Conservation (phyloP, 805 yeast genomes). For the Myxozyma lipomycoides region DNA sequence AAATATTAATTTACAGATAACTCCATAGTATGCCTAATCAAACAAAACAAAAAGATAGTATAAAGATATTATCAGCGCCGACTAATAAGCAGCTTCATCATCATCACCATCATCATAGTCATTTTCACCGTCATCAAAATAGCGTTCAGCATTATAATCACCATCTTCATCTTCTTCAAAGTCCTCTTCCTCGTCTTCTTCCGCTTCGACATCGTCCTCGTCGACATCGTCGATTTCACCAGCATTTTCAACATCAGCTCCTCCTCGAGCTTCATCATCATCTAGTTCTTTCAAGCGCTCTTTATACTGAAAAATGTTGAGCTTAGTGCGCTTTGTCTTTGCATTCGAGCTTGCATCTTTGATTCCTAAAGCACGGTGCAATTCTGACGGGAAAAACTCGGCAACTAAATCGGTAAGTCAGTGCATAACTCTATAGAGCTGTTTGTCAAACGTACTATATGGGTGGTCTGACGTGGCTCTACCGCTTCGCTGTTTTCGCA, state of each 20-base stretch:
- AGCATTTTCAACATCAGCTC: conserved; percentile 1
- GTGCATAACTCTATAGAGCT: neutral
- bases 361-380: conserved; percentile 24
- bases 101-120: conserved; percentile 30
- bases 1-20: too few relatives aligned
- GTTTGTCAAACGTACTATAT: conserved; percentile 12
- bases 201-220: conserved; percentile 12
- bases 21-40: too few relatives aligned
- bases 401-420: conserved; percentile 3
- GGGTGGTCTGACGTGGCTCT: conserved; percentile 28
- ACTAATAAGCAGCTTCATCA: conserved; percentile 31
- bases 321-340: conserved; percentile 9
- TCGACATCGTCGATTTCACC: conserved; percentile 13
- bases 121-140: conserved; percentile 33
- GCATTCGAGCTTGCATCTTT: neutral
- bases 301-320: conserved; percentile 15
- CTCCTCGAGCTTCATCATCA: conserved; percentile 14
- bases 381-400: conserved; percentile 27
- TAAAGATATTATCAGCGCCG: too few relatives aligned
- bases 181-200: conserved; percentile 29
- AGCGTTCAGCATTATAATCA: conserved; percentile 32
- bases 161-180: conserved; percentile 33
- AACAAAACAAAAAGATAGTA: too few relatives aligned
- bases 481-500: conserved; percentile 16
- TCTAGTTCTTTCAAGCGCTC: conserved; percentile 12